Conservation (phyloP, 140 eudicot genomes). For the Bidens hawaiensis region DNA sequence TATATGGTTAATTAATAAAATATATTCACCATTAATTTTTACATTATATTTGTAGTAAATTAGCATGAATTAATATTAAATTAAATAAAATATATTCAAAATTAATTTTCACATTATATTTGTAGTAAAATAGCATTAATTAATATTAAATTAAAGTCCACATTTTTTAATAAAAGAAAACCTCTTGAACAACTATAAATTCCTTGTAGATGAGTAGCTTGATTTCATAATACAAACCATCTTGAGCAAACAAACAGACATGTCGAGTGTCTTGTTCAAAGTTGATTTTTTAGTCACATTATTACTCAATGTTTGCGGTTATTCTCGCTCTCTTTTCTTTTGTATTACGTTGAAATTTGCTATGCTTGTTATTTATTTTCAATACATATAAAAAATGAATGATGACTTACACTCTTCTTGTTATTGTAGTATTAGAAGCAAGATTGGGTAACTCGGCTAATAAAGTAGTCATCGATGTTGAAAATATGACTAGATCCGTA, state of each 20-base stretch:
- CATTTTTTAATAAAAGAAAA: background rate
- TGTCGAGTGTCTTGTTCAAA: background rate
- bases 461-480: background rate
- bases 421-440: slow-evolving; percentile 3
- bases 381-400: background rate
- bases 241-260: background rate
- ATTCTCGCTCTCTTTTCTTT: background rate
- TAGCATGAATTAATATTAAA: no score
- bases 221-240: background rate
- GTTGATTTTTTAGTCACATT: background rate
- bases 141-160: background rate
- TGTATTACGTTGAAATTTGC: background rate
- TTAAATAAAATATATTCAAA: no score
- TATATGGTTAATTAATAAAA: no score
- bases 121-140: no score
- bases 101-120: no score
- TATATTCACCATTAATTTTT: no score
- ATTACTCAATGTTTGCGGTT: slow-evolving; percentile 1
- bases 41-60: no score
- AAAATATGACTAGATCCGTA: background rate
- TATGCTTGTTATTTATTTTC: background rate
- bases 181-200: background rate
- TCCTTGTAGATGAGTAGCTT: background rate
- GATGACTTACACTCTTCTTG: background rate
- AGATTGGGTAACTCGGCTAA: background rate